Base-by-base conservation (phyloP, 2,329 filamentous ascomycete species). In the Ceratocystis colombiana region DNA sequence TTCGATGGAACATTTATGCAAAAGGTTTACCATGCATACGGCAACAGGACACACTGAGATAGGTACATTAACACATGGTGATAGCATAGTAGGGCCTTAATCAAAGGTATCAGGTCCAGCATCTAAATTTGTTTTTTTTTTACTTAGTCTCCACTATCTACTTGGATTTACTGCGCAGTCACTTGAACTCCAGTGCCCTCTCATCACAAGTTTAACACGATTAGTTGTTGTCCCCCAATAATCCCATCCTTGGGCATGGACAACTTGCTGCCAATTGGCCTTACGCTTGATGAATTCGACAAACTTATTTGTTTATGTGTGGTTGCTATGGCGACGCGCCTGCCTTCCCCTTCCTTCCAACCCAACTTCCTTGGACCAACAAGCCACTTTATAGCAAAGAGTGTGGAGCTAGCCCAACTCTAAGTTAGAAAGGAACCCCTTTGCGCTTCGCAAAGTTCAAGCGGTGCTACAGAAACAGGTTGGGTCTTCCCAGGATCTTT, bases 321-420 rank as follows among this genome's bases (percentile, higher is more conserved):
- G 17, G 44, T 50, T 63, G 44, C 61, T 44, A 63, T 33, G 44
- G 46, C 61, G 41, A 63, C 61, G 61, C 61, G 61, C 44, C 12
- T 50, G 61, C 41, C 44, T 30, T 30, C 61, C 3, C 25, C 25
- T 62, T 37, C 33, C 61, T 62, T 28, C 41, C 37, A 41, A 20
- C 20, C 44, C 20, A 41, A 25, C 59, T 41, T 41, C 37, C 37
- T 41, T 41, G 33, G 2, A 48, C 17, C 20, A 20, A 50, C 17
- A 20, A 50, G 48, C 48, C 46, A 48, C 17, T 50, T 3, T 8
- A 1, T 22, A 25, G n/a, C 53, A 33, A 57, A 41, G 37, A 12
- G 37, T 41, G 25, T 57, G 53, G 53, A 28, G 53, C 53, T 50
- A 22, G 17, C 48, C 48, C 53, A 57, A 57, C 53, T 57, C 53